Base-by-base conservation (phyloP, 352 stramenopile species). In the Phytophthora syringae region DNA sequence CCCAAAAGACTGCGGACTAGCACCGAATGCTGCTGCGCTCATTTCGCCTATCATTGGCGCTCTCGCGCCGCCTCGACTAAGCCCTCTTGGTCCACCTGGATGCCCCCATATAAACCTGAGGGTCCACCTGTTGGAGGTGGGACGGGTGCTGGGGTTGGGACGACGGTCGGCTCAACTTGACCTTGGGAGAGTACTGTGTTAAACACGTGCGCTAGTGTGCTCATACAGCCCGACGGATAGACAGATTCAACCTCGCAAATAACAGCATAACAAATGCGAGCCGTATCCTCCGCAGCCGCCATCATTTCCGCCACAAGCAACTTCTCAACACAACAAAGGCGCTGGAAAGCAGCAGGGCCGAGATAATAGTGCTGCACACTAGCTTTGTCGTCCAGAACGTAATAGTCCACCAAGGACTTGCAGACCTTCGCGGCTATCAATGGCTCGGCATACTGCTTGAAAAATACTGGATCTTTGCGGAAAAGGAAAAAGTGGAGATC, bases 401-500 rank as follows among this genome's bases (percentile, higher is more conserved):
- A 86, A 43, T 75, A 74, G 39, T 90, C 81, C 30, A 90, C 52
- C 12, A 90, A 67, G n/a, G 76, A 72, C 52, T 86, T 88, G 44
- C 47, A 60, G 20, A 85, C 55, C 43, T 90, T 90, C 13, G 57
- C 67, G 15, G 52, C 28, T 18, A 90, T 40, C 39, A 82, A 60
- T 20, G 81, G 77, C 42, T 59, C 52, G 5, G 70, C 71, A 27
- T 65, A 65, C 22, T 68, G 20, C 12, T 72, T 54, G 53, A 90
- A 90, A 39, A 84, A 90, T 3, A 36, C 25, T 36, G 43, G 66
- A 56, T 90, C 81, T 61, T 80, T 84, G 32, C 72, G 70, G 64
- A 64, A 84, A 10, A 90, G 47, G 44, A 82, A 90, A n/a, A 88
- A 71, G 55, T 90, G 62, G 7, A 90, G 34, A 60, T 88, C 79